Percentiles rank a stretch among this genome's conserved stretches.
Conservation (phyloP, 75 land plant species). For the Azolla pinnata region DNA sequence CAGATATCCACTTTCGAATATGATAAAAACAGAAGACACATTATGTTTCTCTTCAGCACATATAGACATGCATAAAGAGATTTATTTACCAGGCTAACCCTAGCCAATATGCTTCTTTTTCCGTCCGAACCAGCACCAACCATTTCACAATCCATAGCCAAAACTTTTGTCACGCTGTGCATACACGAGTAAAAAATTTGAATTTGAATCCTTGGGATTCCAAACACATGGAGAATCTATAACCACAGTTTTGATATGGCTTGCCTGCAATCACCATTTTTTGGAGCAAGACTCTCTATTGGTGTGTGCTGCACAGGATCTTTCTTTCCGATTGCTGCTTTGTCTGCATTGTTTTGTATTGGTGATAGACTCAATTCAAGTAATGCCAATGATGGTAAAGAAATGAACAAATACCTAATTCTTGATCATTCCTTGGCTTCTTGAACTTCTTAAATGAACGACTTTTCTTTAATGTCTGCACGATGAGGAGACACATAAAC, state of each 20-base stretch:
- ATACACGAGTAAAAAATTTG: neutral
- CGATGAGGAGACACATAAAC: too few relatives aligned
- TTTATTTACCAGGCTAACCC: constrained; percentile 71
- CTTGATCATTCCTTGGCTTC: too few relatives aligned
- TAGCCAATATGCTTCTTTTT: constrained; percentile 77
- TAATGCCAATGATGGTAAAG: too few relatives aligned
- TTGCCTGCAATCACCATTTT: neutral
- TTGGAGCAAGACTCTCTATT: neutral
- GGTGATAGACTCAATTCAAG: neutral
- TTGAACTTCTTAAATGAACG: too few relatives aligned
- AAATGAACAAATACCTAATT: too few relatives aligned
- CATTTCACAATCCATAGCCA: constrained; percentile 98
- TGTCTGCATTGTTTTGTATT: neutral
- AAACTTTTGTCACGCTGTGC: constrained; percentile 54
- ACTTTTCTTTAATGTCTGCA: too few relatives aligned
- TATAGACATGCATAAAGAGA: too few relatives aligned
- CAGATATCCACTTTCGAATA: too few relatives aligned
- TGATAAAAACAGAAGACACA: too few relatives aligned
- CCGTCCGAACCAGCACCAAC: constrained; percentile 79
- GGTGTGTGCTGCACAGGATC: neutral
- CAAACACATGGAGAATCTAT: neutral
- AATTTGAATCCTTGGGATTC: neutral
- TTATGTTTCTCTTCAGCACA: too few relatives aligned
- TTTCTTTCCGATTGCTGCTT: neutral
- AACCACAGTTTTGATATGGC: neutral